Conservation (phyloP, 129 eudicot species). For the Tanacetum coccineum region DNA sequence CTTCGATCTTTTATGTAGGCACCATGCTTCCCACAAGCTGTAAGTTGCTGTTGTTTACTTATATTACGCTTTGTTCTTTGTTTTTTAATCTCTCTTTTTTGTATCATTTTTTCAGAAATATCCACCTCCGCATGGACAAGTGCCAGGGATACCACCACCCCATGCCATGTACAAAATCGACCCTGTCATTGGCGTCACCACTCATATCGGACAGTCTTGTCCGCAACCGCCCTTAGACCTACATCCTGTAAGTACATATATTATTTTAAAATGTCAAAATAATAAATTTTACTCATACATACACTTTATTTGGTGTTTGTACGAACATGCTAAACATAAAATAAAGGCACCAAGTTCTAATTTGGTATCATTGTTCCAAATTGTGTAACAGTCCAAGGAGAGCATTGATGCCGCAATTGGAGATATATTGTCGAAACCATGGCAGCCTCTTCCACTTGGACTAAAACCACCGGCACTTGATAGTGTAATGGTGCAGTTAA, state of each 20-base stretch:
- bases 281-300: no score
- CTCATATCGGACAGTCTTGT: constrained; percentile 27
- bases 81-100: constrained; percentile 2
- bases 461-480: constrained; percentile 83
- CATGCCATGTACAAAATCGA: constrained; percentile 64
- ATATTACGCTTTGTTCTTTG: not conserved
- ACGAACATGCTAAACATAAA: no score
- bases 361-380: not conserved
- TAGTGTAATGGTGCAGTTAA: constrained; percentile 77
- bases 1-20: constrained; percentile 34
- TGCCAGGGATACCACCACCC: constrained; percentile 84
- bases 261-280: no score
- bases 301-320: no score
- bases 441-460: constrained; percentile 95
- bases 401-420: constrained; percentile 87
- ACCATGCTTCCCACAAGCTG: constrained; percentile 58
- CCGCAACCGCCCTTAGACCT: constrained; percentile 58
- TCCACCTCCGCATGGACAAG: constrained; percentile 43
- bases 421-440: constrained; percentile 76
- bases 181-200: constrained; percentile 32
- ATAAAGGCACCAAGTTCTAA: no score
- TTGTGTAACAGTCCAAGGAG: constrained; percentile 63
- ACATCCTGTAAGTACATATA: constrained; percentile 60
- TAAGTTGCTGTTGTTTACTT: constrained; percentile 15
- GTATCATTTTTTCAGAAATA: constrained; percentile 50